phyloP scores from a whole-genome alignment of 148 eudicot genomes.

The Camellia sinensis region DNA sequence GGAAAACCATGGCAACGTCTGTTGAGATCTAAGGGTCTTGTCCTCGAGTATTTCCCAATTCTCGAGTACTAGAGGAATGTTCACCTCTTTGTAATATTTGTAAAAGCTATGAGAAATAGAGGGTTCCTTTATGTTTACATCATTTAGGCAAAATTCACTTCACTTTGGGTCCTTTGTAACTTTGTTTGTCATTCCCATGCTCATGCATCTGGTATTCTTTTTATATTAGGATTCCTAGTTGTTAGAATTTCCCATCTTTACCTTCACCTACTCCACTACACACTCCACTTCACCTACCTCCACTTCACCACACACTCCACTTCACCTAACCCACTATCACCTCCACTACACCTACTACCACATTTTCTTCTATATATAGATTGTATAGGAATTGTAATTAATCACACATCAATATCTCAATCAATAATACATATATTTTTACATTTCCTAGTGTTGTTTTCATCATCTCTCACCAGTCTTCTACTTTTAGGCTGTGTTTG shows the following conservation, averaged over 20 bases:
- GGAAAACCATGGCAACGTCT: not conserved
- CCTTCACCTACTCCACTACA: too few species aligned
- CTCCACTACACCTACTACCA: too few species aligned
- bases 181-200: not conserved
- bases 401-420: too few species aligned
- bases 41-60: not conserved
- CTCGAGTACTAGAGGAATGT: not conserved
- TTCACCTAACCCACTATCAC: too few species aligned
- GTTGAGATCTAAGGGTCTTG: not conserved
- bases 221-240: not conserved
- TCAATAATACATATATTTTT: too few species aligned
- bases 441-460: not conserved
- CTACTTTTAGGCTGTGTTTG: not conserved
- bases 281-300: too few species aligned
- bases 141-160: not conserved
- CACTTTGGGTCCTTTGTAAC: not conserved
- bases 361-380: too few species aligned
- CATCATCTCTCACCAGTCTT: not conserved
- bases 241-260: too few species aligned
- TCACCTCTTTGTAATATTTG: not conserved
- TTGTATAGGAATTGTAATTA: too few species aligned
- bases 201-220: not conserved
- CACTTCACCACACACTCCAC: too few species aligned
- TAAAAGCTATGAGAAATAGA: not conserved
- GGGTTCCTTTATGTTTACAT: not conserved